Conservation (phyloP, 2,329 filamentous ascomycete genomes). For the Xylariaceae sp. region DNA sequence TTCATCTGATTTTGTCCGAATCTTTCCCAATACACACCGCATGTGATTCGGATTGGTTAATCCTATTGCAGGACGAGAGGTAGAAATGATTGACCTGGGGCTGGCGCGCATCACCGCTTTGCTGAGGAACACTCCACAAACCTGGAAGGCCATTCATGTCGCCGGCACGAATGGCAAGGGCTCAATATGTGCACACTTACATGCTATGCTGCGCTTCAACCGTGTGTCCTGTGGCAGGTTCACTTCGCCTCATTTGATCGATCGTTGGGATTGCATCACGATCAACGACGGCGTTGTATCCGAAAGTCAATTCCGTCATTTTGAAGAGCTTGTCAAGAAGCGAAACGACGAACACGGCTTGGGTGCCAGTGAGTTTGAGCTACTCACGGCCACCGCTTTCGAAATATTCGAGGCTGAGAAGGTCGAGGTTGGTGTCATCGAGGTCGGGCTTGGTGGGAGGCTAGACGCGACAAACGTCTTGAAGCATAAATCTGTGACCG, state of each 20-base stretch:
- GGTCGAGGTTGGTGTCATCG: conserved; percentile 78
- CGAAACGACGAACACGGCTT: conserved; percentile 52
- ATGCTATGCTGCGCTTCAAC: conserved; percentile 65
- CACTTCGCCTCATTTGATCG: conserved; percentile 88
- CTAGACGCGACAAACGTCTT: conserved; percentile 83
- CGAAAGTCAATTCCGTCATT: conserved; percentile 59
- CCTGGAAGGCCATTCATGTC: conserved; percentile 88
- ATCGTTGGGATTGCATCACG: conserved; percentile 87
- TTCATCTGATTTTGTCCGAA: too few species aligned
- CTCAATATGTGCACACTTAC: conserved; percentile 82
- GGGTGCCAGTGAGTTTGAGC: conserved; percentile 71
- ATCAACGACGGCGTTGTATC: conserved; percentile 70
- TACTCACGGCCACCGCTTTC: conserved; percentile 88
- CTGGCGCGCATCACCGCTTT: conserved; percentile 58
- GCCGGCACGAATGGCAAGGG: conserved; percentile 98
- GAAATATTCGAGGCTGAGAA: conserved; percentile 73
- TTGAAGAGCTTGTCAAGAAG: conserved; percentile 57
- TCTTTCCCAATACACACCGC: too few species aligned
- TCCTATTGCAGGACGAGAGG: too few species aligned
- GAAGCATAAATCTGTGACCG: conserved; percentile 70
- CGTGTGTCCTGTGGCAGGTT: conserved; percentile 74
- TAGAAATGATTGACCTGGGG: conserved; percentile 59
- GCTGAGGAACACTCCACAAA: conserved; percentile 55
- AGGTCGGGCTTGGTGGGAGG: conserved; percentile 89
- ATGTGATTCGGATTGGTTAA: too few species aligned